A percentile compares a stretch with the other conserved stretches of the same genome.
Evolutionary conservation across 2,329 filamentous ascomycete genomes (phyloP).

Genomic region (Aspergillus proliferans): DNA sequence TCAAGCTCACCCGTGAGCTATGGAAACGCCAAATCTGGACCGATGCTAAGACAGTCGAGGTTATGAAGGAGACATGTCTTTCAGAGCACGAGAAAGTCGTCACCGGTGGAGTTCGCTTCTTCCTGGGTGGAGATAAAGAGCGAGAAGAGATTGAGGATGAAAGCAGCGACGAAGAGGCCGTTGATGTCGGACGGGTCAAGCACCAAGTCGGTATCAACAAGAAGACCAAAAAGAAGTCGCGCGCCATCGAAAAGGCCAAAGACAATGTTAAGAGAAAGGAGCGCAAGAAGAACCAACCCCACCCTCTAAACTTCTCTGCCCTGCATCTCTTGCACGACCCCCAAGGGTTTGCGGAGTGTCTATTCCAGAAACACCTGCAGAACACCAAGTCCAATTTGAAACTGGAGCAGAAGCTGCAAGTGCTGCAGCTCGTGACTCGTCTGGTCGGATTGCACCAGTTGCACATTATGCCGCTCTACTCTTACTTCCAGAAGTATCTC

Average conservation of each 20-base stretch:
- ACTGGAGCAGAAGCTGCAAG: conserved; percentile 81
- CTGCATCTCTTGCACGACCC: conserved; percentile 90
- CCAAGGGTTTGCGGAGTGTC: conserved; percentile 81
- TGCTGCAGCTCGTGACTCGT: conserved; percentile 83
- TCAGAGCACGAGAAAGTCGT: conserved; percentile 91
- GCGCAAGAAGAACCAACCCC: conserved; percentile 79
- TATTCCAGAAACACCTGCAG: conserved; percentile 88
- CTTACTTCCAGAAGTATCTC: conserved; percentile 90
- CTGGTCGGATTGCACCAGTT: conserved; percentile 90
- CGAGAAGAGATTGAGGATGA: conserved; percentile 88
- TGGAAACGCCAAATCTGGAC: conserved; percentile 98
- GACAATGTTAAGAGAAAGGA: conserved; percentile 77
- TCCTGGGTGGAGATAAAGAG: conserved; percentile 92
- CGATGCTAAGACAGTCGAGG: conserved; percentile 88
- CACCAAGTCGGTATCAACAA: conserved; percentile 92
- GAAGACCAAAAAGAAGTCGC: conserved; percentile 83
- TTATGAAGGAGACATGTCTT: conserved; percentile 91
- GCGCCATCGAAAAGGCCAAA: conserved; percentile 71
- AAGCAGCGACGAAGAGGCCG: conserved; percentile 67
- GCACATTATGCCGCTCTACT: conserved; percentile 84
- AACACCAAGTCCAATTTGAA: conserved; percentile 78
- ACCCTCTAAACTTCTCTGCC: conserved; percentile 91
- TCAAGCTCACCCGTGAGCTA: conserved; percentile 88
- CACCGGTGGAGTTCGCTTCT: conserved; percentile 81
- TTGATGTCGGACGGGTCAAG: conserved; percentile 73